Conservation (phyloP, 2,329 filamentous ascomycete species). For the Xylariaceae sp. region DNA sequence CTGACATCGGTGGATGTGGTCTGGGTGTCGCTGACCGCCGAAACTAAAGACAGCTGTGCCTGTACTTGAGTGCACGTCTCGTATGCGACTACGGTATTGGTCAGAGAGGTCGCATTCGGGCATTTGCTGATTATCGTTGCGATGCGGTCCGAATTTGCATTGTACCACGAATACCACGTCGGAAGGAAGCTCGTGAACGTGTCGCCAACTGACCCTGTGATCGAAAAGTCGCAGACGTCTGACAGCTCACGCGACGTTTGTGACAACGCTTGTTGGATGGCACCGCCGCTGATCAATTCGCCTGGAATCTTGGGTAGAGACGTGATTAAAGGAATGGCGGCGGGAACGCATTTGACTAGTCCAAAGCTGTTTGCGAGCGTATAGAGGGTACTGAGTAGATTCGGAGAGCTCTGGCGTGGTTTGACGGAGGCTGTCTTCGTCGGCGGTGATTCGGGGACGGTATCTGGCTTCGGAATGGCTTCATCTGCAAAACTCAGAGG, state of each 20-base stretch:
- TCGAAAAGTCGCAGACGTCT: constrained; percentile 22
- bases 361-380: constrained; percentile 17
- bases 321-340: constrained; percentile 20
- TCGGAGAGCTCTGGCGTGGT: constrained; percentile 12
- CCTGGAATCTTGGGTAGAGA: constrained; percentile 20
- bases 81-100: constrained; percentile 21
- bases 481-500: constrained; percentile 4
- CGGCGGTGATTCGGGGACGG: constrained; percentile 4
- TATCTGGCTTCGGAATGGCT: constrained; percentile 12
- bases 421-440: constrained; percentile 6
- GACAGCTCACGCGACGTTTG: constrained; percentile 23
- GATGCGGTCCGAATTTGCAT: constrained; percentile 14
- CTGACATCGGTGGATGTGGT: neutral
- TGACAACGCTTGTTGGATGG: constrained; percentile 22
- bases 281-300: constrained; percentile 17
- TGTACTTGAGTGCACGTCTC: constrained; percentile 14
- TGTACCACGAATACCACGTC: constrained; percentile 25
- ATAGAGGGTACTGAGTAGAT: constrained; percentile 14
- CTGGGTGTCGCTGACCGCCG: neutral
- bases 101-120: constrained; percentile 12
- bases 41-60: neutral
- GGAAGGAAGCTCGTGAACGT: constrained; percentile 22
- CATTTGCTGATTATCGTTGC: constrained; percentile 17
- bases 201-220: constrained; percentile 21
- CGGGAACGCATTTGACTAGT: constrained; percentile 19